Evolutionary conservation across 129 eudicot species (phyloP), one percentile per base, ranked within the genome.

Genomic region (Flaveria sonorensis): DNA sequence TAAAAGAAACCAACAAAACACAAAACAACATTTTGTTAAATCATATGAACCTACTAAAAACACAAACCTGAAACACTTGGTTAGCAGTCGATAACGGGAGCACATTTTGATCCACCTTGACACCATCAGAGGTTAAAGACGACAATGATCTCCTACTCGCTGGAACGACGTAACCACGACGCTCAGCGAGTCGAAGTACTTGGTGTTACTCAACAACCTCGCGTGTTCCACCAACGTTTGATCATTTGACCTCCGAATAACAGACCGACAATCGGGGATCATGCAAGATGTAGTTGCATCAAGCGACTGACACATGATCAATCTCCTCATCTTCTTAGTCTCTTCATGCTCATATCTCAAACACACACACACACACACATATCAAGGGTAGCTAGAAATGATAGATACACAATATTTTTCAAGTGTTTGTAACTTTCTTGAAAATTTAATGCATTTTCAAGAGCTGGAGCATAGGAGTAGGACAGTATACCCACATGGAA

Each of bases 291-390:
- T 79, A 12, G 89, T 88, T 0, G 82, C 82, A 24, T 77, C 89
- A 7, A 75, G 30, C 20, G 97, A 85, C 57, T 81, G 97, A 85
- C 97, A 91, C 91, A 86, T 88, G 78, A 61, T 20, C 63, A 88
- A 83, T 2, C 92, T 93, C 81, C 87, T 81, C 84, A 80, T 88
- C 72, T 87, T 88, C 87, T 66, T 89, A 7, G 24, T 36, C 63
- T 70, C 85, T 85, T 87, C 81, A 69, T 66, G 70, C 79, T 85
- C 85, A 74, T 80, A 5, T 30, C 53, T 63, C 48, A 42, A 79
- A 70, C 42, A 75, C n/a, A 64, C 19, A 43, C 47, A n/a, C n/a
- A 70, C 45, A 32, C 42, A 59, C 46, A n/a, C n/a, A n/a, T n/a
- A 30, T 16, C 40, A 36, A 5, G 40, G 40, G 40, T 36, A 36